Percentiles rank a stretch among this genome's conserved stretches.
These are phyloP conservation scores for Wallemia mellicola DNA, from an alignment of 1,284 basidiomycete species.

Conservation along the genomic window DNA sequence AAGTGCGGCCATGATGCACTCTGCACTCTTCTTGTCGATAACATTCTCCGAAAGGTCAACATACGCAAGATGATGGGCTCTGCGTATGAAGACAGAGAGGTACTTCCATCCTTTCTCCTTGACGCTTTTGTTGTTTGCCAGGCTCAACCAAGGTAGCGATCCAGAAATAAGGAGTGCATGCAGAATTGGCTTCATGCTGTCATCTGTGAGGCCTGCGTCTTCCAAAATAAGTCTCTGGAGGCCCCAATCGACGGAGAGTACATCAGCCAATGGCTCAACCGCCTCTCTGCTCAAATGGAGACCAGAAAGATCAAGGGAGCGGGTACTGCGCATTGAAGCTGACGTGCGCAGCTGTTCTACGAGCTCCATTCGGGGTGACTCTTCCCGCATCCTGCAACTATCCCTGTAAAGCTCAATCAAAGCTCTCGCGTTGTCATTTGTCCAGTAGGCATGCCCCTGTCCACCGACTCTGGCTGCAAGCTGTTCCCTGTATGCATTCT, in stretches of 20 bases:
- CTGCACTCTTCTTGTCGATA: slow-evolving; percentile 53
- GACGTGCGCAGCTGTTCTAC: slow-evolving; percentile 1
- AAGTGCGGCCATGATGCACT: slow-evolving; percentile 39
- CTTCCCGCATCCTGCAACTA: slow-evolving; percentile 16
- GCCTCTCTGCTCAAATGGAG: slow-evolving; percentile 36
- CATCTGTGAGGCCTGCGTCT: slow-evolving; percentile 48
- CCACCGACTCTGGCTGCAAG: slow-evolving; percentile 19
- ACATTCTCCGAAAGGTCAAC: slow-evolving; percentile 65
- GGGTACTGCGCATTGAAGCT: slow-evolving; percentile 25
- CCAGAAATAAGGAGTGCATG: slow-evolving; percentile 66
- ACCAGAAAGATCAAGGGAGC: slow-evolving; percentile 43
- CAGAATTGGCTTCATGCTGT: slow-evolving; percentile 57
- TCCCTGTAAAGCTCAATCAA: slow-evolving; percentile 14
- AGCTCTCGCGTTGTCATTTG: slow-evolving; percentile 7
- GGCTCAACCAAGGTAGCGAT: slow-evolving; percentile 47
- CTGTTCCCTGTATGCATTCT: slow-evolving; percentile 4
- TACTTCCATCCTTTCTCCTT: slow-evolving; percentile 48
- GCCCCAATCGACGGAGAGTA: slow-evolving; percentile 68
- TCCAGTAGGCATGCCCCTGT: slow-evolving; percentile 15
- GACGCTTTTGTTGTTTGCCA: slow-evolving; percentile 59
- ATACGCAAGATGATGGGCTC: slow-evolving; percentile 27
- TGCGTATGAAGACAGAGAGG: slow-evolving; percentile 44
- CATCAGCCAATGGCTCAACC: slow-evolving; percentile 53
- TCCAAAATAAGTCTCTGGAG: slow-evolving; percentile 48
- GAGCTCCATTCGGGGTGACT: slow-evolving; percentile 27